A percentile compares a stretch with the other conserved stretches of the same genome.
phyloP scores from a whole-genome alignment of 768 basidiomycete genomes.

The Boletus bicolor region DNA sequence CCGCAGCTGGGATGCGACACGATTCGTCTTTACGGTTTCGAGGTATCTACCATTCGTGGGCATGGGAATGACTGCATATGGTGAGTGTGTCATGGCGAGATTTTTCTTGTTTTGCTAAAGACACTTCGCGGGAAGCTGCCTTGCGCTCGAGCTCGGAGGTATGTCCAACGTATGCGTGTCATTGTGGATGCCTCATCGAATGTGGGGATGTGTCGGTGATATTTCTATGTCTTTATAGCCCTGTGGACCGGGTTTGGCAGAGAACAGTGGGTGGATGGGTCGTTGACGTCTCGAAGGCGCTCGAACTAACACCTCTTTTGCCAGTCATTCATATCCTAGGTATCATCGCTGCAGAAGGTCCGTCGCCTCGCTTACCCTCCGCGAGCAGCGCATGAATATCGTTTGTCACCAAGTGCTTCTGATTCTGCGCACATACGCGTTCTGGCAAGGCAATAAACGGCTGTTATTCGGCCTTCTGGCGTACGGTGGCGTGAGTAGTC shows the following conservation, averaged over 20 bases:
- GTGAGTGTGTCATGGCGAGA: neutral
- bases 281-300: neutral
- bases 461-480: conserved; percentile 10
- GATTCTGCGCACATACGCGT: conserved; percentile 19
- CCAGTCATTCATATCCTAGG: conserved; percentile 10
- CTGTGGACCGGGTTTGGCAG: neutral
- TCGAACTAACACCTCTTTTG: neutral
- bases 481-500: conserved; percentile 10
- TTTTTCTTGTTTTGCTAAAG: neutral
- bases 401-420: conserved; percentile 10
- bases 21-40: conserved; percentile 15
- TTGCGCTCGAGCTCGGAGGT: conserved; percentile 7
- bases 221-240: neutral
- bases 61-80: conserved; percentile 7
- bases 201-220: neutral
- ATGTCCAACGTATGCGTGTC: neutral
- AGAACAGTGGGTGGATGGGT: conserved; percentile 8
- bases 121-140: neutral
- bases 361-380: neutral
- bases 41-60: conserved; percentile 22
- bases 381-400: neutral
- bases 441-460: conserved; percentile 14
- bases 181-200: neutral
- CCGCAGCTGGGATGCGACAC: conserved; percentile 14
- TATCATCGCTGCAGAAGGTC: conserved; percentile 13